These are phyloP conservation scores for Cladosporium sphaerospermum DNA, from an alignment of 2,329 filamentous ascomycete species.

Conservation along the genomic window DNA sequence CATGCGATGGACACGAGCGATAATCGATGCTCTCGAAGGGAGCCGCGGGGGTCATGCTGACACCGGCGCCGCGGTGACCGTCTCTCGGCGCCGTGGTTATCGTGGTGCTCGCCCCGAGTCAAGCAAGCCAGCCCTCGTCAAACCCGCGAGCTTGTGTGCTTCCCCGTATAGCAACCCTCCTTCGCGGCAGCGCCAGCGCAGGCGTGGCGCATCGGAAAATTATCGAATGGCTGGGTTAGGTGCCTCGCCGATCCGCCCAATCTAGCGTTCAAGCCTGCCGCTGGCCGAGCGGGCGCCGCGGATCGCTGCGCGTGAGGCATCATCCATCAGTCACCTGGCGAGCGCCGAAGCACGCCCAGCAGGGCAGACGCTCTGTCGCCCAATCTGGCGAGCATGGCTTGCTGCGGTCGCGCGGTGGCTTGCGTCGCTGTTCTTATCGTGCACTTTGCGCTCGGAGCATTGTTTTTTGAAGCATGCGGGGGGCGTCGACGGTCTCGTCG, in stretches of 20 bases:
- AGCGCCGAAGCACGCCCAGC: not conserved
- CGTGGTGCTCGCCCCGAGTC: too few species aligned
- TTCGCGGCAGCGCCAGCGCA: not conserved
- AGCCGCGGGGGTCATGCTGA: too few species aligned
- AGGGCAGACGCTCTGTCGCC: not conserved
- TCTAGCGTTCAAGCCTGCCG: not conserved
- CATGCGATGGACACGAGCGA: not conserved
- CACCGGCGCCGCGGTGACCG: too few species aligned
- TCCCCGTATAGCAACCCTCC: not conserved
- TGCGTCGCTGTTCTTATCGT: too few species aligned
- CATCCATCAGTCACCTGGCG: too few species aligned
- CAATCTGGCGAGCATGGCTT: not conserved
- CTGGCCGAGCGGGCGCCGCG: not conserved
- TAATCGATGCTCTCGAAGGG: too few species aligned
- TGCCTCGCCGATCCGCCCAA: not conserved
- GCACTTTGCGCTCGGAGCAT: too few species aligned
- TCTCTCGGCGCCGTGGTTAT: too few species aligned
- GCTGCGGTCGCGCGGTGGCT: not conserved
- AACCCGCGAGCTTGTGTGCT: not conserved
- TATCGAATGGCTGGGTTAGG: conserved; percentile 2
- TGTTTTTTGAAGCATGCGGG: too few species aligned
- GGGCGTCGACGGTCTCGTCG: too few species aligned
- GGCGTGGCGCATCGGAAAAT: not conserved
- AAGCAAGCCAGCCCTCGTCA: not conserved
- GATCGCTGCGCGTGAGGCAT: not conserved